A percentile compares a stretch with the other conserved stretches of the same genome.
These are phyloP conservation scores for Phytophthora brassicae DNA, from an alignment of 352 stramenopile genomes.

Conservation along the genomic window DNA sequence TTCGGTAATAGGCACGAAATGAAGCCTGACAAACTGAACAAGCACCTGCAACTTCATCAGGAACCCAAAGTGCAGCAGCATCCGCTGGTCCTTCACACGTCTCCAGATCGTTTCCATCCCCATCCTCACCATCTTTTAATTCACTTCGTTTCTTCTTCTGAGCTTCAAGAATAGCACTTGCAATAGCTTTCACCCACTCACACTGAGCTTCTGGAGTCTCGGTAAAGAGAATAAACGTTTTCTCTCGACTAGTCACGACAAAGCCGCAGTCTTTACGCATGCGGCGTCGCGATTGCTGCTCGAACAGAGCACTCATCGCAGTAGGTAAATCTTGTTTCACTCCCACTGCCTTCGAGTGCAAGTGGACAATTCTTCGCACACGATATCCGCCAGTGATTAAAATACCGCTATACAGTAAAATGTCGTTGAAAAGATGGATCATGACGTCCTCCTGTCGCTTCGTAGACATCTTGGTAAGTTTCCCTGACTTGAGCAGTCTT, in stretches of 20 bases:
- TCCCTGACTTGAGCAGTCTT: conserved; percentile 60
- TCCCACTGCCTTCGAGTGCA: conserved; percentile 71
- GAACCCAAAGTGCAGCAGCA: conserved; percentile 74
- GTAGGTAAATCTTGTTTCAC: conserved; percentile 60
- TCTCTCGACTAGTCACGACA: conserved; percentile 77
- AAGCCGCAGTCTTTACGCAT: conserved; percentile 64
- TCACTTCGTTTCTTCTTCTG: conserved; percentile 30
- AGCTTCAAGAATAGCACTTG: conserved; percentile 52
- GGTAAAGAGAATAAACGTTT: conserved; percentile 82
- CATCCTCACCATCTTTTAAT: conserved; percentile 27
- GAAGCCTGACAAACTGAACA: conserved; percentile 69
- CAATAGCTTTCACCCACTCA: conserved; percentile 66
- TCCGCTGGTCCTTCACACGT: conserved; percentile 56
- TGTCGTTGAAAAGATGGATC: conserved; percentile 86
- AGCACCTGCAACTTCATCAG: conserved; percentile 59
- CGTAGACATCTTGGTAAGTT: conserved; percentile 84
- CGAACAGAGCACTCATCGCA: conserved; percentile 53
- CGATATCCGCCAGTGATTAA: conserved; percentile 75
- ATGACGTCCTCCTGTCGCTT: conserved; percentile 81
- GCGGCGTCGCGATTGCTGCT: conserved; percentile 39
- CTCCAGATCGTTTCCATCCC: conserved; percentile 16
- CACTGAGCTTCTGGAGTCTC: conserved; percentile 42
- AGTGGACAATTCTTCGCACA: conserved; percentile 66
- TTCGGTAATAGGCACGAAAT: conserved; percentile 79
- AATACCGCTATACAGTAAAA: conserved; percentile 82